Conservation (phyloP, 345 rosid species). For the Eucalyptus albens region DNA sequence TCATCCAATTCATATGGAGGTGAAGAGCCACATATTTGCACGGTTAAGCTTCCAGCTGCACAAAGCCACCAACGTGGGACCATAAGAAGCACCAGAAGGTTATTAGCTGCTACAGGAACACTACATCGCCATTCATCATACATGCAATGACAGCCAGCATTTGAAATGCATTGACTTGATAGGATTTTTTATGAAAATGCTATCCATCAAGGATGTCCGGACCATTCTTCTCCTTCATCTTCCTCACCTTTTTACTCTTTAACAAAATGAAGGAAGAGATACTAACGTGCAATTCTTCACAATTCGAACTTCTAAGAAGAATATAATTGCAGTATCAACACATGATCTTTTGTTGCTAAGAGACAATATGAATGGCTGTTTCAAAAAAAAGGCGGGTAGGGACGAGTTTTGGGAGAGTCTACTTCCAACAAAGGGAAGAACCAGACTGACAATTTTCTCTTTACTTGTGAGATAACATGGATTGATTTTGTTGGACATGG, state of each 20-base stretch:
- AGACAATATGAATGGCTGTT: background rate
- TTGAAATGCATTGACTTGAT: background rate
- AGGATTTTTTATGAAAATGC: background rate
- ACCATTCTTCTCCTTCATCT: background rate
- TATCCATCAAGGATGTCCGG: background rate
- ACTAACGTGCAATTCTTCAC: background rate
- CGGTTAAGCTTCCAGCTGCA: constrained; percentile 42
- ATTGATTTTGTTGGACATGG: background rate
- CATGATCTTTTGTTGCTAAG: background rate
- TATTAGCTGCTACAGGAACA: background rate
- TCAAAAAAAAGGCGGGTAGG: background rate
- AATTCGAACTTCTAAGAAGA: background rate
- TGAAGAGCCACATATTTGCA: constrained; percentile 34
- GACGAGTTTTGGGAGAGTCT: background rate
- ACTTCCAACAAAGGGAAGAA: background rate
- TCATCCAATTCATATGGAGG: background rate
- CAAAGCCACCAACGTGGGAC: background rate
- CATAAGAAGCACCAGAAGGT: background rate
- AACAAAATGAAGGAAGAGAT: background rate
- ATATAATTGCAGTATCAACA: background rate
- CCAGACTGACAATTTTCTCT: background rate
- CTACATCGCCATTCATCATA: background rate
- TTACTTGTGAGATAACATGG: background rate
- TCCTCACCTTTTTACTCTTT: background rate
- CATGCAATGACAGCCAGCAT: background rate